A percentile compares a stretch with the other conserved stretches of the same genome.
Conservation (phyloP, 805 yeast species). For the Candida xiaguanensis region DNA sequence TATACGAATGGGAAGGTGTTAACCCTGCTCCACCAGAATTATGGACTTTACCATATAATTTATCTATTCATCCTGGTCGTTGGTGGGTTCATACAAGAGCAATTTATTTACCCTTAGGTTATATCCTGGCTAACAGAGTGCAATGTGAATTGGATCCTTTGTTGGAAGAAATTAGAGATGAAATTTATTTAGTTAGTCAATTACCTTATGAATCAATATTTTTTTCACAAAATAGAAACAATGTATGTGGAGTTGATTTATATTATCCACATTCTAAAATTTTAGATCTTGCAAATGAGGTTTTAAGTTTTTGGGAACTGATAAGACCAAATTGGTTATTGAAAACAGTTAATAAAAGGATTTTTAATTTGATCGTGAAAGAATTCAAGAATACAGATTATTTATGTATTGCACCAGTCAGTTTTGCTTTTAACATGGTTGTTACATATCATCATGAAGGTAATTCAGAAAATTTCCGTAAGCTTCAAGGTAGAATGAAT, state of each 20-base stretch:
- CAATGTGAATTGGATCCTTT: constrained; percentile 63
- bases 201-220: constrained; percentile 62
- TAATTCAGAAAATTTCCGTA: constrained; percentile 55
- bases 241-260: constrained; percentile 86
- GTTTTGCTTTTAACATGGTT: constrained; percentile 76
- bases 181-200: constrained; percentile 56
- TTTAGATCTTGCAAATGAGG: constrained; percentile 58
- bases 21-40: constrained; percentile 97
- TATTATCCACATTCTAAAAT: constrained; percentile 86
- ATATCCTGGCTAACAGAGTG: constrained; percentile 56
- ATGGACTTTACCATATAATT: constrained; percentile 77
- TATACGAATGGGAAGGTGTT: constrained; percentile 94
- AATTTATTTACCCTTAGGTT: constrained; percentile 83
- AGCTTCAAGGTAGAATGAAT: constrained; percentile 55
- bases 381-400: constrained; percentile 77
- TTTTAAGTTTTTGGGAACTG: constrained; percentile 62
- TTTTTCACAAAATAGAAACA: constrained; percentile 69
- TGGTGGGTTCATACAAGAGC: constrained; percentile 99
- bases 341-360: constrained; percentile 45
- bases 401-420: constrained; percentile 91
- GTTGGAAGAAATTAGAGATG: constrained; percentile 62
- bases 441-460: constrained; percentile 75
- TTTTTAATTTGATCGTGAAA: constrained; percentile 62
- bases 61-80: constrained; percentile 88
- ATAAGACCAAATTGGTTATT: constrained; percentile 74